phyloP scores from a whole-genome alignment of 768 basidiomycete genomes.

The Boletus vermiculosoides region DNA sequence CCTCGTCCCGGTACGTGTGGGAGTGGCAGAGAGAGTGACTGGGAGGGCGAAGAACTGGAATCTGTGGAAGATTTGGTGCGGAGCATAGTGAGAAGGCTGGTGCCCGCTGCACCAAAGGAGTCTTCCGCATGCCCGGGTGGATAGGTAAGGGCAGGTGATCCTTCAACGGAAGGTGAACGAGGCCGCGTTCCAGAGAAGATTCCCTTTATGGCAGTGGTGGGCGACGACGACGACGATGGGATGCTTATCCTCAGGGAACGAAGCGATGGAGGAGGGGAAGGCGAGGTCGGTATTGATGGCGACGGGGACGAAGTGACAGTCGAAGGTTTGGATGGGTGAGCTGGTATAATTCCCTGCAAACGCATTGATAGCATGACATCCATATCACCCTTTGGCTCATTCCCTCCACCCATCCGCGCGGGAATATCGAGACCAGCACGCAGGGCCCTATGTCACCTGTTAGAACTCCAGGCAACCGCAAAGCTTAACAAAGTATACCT shows the following conservation, averaged over 20 bases:
- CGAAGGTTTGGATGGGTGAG: constrained; percentile 20
- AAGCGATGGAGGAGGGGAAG: constrained; percentile 30
- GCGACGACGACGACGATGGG: constrained; percentile 19
- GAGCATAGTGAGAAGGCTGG: constrained; percentile 52
- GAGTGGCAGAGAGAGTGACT: constrained; percentile 34
- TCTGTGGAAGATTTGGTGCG: constrained; percentile 40
- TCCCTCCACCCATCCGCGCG: constrained; percentile 38
- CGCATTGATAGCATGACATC: constrained; percentile 84
- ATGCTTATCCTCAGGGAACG: constrained; percentile 25
- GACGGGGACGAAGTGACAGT: constrained; percentile 8
- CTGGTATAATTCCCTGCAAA: constrained; percentile 53
- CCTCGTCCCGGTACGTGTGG: constrained; percentile 11
- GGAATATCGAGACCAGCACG: constrained; percentile 63
- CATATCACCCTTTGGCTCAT: constrained; percentile 75
- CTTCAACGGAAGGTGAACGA: constrained; percentile 39
- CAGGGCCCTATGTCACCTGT: constrained; percentile 47
- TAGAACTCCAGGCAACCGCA: not conserved
- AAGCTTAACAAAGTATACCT: constrained; percentile 40
- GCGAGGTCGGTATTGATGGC: constrained; percentile 23
- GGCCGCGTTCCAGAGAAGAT: constrained; percentile 25
- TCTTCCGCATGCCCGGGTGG: constrained; percentile 46
- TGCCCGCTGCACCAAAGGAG: constrained; percentile 57
- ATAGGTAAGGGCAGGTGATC: constrained; percentile 36
- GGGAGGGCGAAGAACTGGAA: constrained; percentile 23
- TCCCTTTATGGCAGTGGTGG: constrained; percentile 20